phyloP scores from a whole-genome alignment of 768 basidiomycete species.

The Mycena indigotica region DNA sequence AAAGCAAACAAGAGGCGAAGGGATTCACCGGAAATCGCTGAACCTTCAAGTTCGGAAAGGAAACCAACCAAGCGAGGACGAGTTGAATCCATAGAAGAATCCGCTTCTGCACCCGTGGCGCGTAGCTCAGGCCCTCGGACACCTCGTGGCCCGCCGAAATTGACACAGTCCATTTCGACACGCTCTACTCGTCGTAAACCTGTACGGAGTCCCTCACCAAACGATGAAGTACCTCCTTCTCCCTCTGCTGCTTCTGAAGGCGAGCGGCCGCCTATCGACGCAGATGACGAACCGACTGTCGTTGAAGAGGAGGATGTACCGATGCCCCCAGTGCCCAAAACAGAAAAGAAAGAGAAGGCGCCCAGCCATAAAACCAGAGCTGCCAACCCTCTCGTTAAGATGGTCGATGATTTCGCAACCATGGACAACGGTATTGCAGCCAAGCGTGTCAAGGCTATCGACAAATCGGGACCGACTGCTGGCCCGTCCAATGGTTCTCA shows the following conservation, averaged over 20 bases:
- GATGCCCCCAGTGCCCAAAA: background rate
- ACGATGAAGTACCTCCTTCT: background rate
- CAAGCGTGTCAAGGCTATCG: constrained; percentile 46
- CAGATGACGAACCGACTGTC: background rate
- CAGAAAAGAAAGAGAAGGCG: constrained; percentile 14
- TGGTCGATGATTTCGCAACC: constrained; percentile 46
- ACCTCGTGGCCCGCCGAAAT: constrained; percentile 3
- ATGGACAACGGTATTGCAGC: constrained; percentile 47
- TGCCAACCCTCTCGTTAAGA: constrained; percentile 57
- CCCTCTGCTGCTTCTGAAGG: background rate
- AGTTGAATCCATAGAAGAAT: constrained; percentile 5
- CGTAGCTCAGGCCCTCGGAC: constrained; percentile 6
- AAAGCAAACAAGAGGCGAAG: constrained; percentile 21
- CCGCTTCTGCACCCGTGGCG: constrained; percentile 6
- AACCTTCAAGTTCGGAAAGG: constrained; percentile 8
- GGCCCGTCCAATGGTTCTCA: constrained; percentile 14
- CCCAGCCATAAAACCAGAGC: constrained; percentile 50
- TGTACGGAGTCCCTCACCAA: background rate
- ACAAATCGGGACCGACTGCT: constrained; percentile 2
- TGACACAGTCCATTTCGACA: background rate
- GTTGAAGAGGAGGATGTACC: background rate
- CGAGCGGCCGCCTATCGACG: background rate
- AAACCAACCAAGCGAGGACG: constrained; percentile 13
- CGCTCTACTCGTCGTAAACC: background rate
- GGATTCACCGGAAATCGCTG: constrained; percentile 5